Evolutionary conservation across 805 yeast genomes (phyloP), one percentile per base, ranked within the genome.

Genomic region (Kuraishia cidri): DNA sequence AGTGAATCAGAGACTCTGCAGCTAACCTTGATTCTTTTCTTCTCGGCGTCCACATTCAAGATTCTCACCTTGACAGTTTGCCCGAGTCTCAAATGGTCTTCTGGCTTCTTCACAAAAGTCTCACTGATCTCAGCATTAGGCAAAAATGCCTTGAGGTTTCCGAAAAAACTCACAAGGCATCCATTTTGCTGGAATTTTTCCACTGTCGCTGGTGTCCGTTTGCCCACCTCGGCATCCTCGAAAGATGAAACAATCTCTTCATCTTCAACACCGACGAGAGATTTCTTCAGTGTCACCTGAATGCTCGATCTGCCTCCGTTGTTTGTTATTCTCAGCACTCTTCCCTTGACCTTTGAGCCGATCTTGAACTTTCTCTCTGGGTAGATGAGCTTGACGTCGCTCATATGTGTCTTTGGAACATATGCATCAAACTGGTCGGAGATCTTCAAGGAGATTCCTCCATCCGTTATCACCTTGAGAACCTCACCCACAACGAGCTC

Each of bases 301-400:
- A 87, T 60, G 30, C 66, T 71, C 21, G 59, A 49, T 21, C 66
- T 69, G 12, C 44, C 39, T 20, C 70, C 66, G 29, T 48, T 58
- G 25, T 52, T 45, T 28, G 67, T 58, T 15, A 71, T 66, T 33
- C 58, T 65, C 42, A 85, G 55, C 9, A 86, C 70, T 58, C 94
- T 73, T 40, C 79, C 92, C 45, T 70, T 81, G 20, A 85, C 84
- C 43, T 78, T 81, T 27, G 80, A 63, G 8, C 96, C 97, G 28
- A 79, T 75, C 56, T 83, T 84, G 66, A 79, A 90, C 48, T 86
- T 85, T 63, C 92, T 73, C 58, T 92, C 97, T 5, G 98, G 98
- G 49, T 90, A 80, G 3, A 75, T 74, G 41, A 90, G 64, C 50
- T 76, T 79, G 37, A 82, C 69, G 54, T 92, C 99, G 43, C 94